A percentile compares a stretch with the other conserved stretches of the same genome.
phyloP scores from a whole-genome alignment of 2,329 filamentous ascomycete genomes.

The Colletotrichum scovillei region DNA sequence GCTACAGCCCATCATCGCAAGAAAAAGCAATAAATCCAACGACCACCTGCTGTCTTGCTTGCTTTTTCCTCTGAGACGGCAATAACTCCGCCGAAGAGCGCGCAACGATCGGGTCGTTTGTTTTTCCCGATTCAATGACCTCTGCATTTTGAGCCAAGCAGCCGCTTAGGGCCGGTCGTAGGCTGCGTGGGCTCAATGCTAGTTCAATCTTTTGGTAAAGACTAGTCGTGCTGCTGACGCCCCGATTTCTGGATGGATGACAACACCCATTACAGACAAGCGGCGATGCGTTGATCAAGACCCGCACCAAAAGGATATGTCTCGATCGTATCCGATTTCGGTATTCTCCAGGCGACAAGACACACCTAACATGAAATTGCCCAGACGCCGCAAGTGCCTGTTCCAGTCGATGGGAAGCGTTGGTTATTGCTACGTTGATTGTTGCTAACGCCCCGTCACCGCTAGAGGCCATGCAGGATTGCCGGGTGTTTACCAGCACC shows the following conservation, averaged over 20 bases:
- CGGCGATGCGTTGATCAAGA: not conserved
- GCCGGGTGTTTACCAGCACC: not conserved
- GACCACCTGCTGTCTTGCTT: slow-evolving; percentile 16
- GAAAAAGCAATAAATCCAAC: slow-evolving; percentile 23
- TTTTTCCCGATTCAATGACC: slow-evolving; percentile 1
- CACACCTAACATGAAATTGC: not conserved
- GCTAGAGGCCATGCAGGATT: not conserved
- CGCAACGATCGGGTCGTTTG: slow-evolving; percentile 4
- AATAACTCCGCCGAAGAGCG: slow-evolving; percentile 12
- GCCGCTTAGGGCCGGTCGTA: slow-evolving; percentile 8
- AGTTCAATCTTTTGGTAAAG: not conserved
- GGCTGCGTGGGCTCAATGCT: slow-evolving; percentile 4
- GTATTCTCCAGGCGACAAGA: not conserved
- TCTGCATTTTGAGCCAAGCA: not conserved
- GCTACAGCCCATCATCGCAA: not conserved
- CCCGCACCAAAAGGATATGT: not conserved
- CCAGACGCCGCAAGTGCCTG: not conserved
- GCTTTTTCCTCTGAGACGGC: slow-evolving; percentile 1
- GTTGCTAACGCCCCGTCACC: not conserved
- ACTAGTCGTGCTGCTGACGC: not conserved
- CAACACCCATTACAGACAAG: not conserved
- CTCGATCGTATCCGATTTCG: not conserved
- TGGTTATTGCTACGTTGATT: not conserved
- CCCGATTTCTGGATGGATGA: not conserved
- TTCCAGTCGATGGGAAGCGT: not conserved